These are phyloP conservation scores for Neodidymelliopsis sp. DNA, from an alignment of 2,329 filamentous ascomycete genomes.

Conservation along the genomic window DNA sequence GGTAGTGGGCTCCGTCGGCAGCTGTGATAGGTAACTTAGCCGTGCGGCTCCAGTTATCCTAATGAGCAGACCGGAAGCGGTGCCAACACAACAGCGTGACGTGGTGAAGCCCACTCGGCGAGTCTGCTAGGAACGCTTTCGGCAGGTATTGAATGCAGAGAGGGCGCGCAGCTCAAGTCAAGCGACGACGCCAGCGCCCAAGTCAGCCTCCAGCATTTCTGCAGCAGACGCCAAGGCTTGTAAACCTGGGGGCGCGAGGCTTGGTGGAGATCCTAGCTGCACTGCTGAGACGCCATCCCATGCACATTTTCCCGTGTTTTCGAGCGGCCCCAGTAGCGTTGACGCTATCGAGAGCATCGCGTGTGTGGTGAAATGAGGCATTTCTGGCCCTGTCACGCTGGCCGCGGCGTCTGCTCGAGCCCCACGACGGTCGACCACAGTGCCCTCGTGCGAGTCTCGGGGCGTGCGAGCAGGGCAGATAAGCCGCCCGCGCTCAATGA, in stretches of 20 bases:
- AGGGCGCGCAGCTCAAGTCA: slow-evolving; percentile 8
- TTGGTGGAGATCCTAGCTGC: slow-evolving; percentile 14
- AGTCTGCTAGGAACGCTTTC: slow-evolving; percentile 14
- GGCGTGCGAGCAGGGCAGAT: slow-evolving; percentile 7
- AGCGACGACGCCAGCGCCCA: background rate
- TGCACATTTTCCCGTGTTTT: slow-evolving; percentile 12
- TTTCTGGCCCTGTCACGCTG: slow-evolving; percentile 17
- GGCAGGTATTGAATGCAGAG: slow-evolving; percentile 18
- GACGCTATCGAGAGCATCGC: slow-evolving; percentile 18
- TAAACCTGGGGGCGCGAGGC: slow-evolving; percentile 16
- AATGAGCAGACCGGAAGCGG: slow-evolving; percentile 8
- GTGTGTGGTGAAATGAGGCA: slow-evolving; percentile 19
- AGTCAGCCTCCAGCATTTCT: slow-evolving; percentile 14
- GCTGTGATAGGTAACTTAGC: slow-evolving; percentile 20
- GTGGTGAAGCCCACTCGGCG: slow-evolving; percentile 14
- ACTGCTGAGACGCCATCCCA: slow-evolving; percentile 18
- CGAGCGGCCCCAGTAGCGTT: slow-evolving; percentile 17
- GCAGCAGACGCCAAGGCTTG: slow-evolving; percentile 9
- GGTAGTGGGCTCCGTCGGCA: slow-evolving; percentile 15
- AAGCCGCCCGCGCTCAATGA: slow-evolving; percentile 16
- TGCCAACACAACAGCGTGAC: slow-evolving; percentile 13
- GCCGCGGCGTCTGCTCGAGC: slow-evolving; percentile 14
- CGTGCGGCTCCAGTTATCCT: slow-evolving; percentile 9
- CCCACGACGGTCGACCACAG: slow-evolving; percentile 12
- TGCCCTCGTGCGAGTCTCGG: slow-evolving; percentile 19